These are phyloP conservation scores for Plectranthus barbatus DNA, from an alignment of 257 asterid species.

Conservation along the genomic window DNA sequence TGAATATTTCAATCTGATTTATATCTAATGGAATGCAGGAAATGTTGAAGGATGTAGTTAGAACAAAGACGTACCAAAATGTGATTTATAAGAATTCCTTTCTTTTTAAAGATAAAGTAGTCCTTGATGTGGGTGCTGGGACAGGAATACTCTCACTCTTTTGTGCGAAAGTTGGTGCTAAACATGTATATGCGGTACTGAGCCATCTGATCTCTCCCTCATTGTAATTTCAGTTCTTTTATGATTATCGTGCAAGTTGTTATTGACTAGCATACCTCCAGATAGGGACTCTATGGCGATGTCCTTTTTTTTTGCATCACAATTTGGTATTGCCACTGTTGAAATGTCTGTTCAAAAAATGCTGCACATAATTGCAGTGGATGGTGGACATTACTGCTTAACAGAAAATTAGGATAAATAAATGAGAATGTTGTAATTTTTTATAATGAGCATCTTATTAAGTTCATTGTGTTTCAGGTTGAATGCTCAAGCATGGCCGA, in stretches of 20 bases:
- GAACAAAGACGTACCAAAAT: conserved; percentile 87
- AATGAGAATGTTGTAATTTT: neutral
- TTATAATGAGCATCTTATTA: conserved; percentile 4
- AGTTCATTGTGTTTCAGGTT: conserved; percentile 38
- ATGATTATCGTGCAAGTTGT: neutral
- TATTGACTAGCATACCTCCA: neutral
- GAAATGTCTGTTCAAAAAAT: neutral
- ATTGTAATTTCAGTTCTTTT: neutral
- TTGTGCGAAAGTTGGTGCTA: conserved; percentile 96
- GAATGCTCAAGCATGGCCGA: conserved; percentile 98
- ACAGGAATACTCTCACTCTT: conserved; percentile 96
- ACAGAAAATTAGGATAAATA: neutral
- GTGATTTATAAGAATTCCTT: conserved; percentile 80
- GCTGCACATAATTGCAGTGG: neutral
- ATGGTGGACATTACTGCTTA: neutral
- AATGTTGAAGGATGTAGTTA: conserved; percentile 83
- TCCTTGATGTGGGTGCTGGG: conserved; percentile 99
- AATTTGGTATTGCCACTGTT: neutral
- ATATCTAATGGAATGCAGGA: conserved; percentile 44
- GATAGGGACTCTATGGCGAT: too few species aligned
- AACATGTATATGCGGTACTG: conserved; percentile 34
- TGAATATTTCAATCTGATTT: neutral
- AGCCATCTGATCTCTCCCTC: neutral
- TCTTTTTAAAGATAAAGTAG: conserved; percentile 83
- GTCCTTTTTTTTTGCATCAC: too few species aligned